Conservation (phyloP, 1,284 basidiomycete species). For the Exobasidium rhododendri region DNA sequence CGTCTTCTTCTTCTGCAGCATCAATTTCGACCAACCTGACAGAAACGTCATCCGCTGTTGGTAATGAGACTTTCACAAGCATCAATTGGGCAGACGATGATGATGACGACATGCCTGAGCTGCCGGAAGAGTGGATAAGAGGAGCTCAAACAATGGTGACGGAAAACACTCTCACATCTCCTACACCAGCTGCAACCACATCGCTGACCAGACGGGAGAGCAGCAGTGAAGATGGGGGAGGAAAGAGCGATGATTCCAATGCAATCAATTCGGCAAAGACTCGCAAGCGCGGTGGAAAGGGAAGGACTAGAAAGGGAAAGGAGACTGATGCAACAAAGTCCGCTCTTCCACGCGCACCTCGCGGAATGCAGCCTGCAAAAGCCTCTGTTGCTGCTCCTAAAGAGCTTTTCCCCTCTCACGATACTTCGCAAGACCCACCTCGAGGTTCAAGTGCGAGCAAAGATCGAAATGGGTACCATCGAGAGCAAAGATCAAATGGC, state of each 20-base stretch:
- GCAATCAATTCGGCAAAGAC: background rate
- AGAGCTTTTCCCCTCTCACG: background rate
- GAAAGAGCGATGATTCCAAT: background rate
- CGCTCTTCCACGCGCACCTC: background rate
- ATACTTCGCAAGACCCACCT: background rate
- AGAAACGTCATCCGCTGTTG: background rate
- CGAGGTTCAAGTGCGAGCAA: background rate
- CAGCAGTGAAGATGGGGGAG: background rate
- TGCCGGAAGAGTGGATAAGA: slow-evolving; percentile 25
- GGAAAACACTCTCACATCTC: too few species aligned
- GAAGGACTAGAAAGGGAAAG: background rate
- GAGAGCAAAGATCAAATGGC: background rate
- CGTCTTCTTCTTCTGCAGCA: background rate
- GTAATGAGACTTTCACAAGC: slow-evolving; percentile 9
- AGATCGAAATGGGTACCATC: background rate
- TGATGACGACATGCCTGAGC: slow-evolving; percentile 42
- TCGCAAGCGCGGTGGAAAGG: background rate
- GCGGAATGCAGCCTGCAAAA: background rate
- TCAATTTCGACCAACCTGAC: background rate
- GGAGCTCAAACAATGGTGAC: too few species aligned
- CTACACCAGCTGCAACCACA: slow-evolving; percentile 1
- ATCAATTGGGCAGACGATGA: slow-evolving; percentile 47
- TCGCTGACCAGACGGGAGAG: background rate
- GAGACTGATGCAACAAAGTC: background rate
- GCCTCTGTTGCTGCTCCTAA: background rate